A percentile compares a stretch with the other conserved stretches of the same genome.
Conservation (phyloP, 345 rosid genomes). For the Raphanus sativus region DNA sequence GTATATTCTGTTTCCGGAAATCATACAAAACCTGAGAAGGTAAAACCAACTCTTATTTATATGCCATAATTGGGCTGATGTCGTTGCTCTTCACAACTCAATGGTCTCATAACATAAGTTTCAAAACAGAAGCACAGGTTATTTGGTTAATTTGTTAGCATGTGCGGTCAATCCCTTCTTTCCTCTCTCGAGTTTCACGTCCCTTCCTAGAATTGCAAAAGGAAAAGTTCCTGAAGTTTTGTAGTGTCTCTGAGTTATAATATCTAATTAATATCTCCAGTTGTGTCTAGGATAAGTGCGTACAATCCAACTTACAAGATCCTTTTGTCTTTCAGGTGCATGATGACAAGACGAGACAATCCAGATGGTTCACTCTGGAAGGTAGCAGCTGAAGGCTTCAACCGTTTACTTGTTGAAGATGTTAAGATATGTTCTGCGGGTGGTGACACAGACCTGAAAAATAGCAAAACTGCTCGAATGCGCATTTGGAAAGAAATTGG, state of each 20-base stretch:
- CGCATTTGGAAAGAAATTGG: constrained; percentile 96
- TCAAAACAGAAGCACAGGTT: constrained; percentile 4
- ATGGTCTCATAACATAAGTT: constrained; percentile 3
- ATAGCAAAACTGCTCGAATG: constrained; percentile 62
- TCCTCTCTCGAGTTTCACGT: neutral
- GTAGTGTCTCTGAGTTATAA: neutral
- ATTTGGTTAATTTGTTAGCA: constrained; percentile 9
- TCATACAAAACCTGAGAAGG: constrained; percentile 87
- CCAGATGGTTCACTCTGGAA: constrained; percentile 97
- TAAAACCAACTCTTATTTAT: constrained; percentile 37
- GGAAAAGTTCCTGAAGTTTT: neutral
- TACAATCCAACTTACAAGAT: constrained; percentile 14
- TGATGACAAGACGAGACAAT: constrained; percentile 91
- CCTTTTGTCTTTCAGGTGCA: constrained; percentile 57
- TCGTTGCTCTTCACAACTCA: constrained; percentile 1
- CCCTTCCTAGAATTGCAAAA: constrained; percentile 7
- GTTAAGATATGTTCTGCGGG: constrained; percentile 43
- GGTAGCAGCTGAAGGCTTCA: constrained; percentile 85
- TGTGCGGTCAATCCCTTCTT: neutral
- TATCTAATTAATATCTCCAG: neutral
- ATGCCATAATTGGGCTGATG: neutral
- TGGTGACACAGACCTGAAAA: constrained; percentile 48
- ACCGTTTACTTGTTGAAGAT: constrained; percentile 70
- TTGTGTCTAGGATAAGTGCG: constrained; percentile 3
- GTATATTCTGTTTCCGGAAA: constrained; percentile 70